Conservation (phyloP, 352 stramenopile genomes). For the Peronospora tabacina region DNA sequence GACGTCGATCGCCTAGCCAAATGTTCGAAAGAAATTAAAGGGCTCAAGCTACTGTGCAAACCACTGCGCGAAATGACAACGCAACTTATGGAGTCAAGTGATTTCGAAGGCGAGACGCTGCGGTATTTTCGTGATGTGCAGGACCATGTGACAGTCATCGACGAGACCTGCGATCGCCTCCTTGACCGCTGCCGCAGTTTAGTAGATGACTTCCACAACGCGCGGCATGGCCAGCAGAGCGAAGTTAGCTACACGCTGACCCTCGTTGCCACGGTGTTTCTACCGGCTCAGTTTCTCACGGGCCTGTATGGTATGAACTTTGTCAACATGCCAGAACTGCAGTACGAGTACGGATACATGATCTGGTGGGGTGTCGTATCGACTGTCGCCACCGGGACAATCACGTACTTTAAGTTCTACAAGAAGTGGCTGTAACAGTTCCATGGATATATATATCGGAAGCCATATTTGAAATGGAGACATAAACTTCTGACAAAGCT, state of each 20-base stretch:
- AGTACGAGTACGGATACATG: slow-evolving; percentile 67
- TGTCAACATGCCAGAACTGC: slow-evolving; percentile 76
- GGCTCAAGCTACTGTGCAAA: slow-evolving; percentile 64
- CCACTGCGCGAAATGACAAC: slow-evolving; percentile 64
- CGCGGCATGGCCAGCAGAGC: slow-evolving; percentile 52
- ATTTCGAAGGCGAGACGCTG: slow-evolving; percentile 63
- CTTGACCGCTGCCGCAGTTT: slow-evolving; percentile 60
- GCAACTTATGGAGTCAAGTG: slow-evolving; percentile 57
- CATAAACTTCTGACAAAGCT: neutral
- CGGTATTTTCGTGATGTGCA: slow-evolving; percentile 83
- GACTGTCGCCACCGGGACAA: slow-evolving; percentile 33
- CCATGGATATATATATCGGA: neutral
- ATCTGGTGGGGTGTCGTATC: slow-evolving; percentile 69
- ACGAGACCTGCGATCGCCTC: slow-evolving; percentile 75
- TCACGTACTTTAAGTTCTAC: slow-evolving; percentile 64
- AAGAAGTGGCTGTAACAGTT: slow-evolving; percentile 61
- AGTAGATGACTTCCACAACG: slow-evolving; percentile 61
- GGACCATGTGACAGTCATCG: slow-evolving; percentile 73
- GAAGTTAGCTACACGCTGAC: slow-evolving; percentile 78
- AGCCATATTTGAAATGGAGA: slow-evolving; percentile 7
- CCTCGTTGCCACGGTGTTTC: slow-evolving; percentile 71
- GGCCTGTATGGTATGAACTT: slow-evolving; percentile 89
- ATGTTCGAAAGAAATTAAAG: slow-evolving; percentile 65
- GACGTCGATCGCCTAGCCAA: slow-evolving; percentile 47
- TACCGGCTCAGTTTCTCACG: slow-evolving; percentile 85